Percentiles rank a stretch among this genome's conserved stretches.
These are phyloP conservation scores for Naganishia vaughanmartiniae DNA, from an alignment of 768 basidiomycete genomes.

Conservation along the genomic window DNA sequence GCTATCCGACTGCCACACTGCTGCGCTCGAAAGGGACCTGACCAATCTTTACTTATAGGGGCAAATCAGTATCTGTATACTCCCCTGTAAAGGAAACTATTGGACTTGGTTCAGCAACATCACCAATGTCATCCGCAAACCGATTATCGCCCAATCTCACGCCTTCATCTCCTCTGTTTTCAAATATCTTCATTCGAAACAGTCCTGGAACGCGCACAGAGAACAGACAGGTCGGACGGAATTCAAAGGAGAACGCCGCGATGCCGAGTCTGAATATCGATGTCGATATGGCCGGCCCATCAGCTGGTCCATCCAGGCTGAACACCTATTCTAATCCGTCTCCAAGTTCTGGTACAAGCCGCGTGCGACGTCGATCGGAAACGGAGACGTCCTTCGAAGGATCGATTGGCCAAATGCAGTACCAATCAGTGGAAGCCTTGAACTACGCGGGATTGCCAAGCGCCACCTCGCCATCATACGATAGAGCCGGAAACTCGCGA, in stretches of 20 bases:
- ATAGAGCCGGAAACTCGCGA: not conserved
- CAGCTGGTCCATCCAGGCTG: not conserved
- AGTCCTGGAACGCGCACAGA: not conserved
- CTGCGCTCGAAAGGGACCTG: not conserved
- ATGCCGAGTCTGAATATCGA: slow-evolving; percentile 20
- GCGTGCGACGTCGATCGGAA: not conserved
- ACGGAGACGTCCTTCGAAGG: not conserved
- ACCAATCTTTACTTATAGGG: not conserved
- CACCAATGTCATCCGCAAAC: not conserved
- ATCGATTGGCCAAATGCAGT: not conserved
- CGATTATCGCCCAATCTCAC: not conserved
- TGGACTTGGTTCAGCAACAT: not conserved
- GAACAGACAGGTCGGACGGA: slow-evolving; percentile 1
- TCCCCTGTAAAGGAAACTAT: not conserved
- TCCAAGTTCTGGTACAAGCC: not conserved
- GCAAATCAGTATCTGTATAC: not conserved
- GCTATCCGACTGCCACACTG: not conserved
- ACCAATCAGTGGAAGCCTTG: not conserved
- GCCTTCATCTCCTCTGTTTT: not conserved
- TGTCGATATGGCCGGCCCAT: not conserved
- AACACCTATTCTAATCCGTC: not conserved
- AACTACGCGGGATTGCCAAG: not conserved
- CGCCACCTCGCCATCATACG: not conserved
- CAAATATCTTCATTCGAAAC: not conserved
- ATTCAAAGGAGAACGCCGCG: not conserved